These are phyloP conservation scores for Westerdykella aurantiaca DNA, from an alignment of 2,329 filamentous ascomycete genomes.

Conservation along the genomic window DNA sequence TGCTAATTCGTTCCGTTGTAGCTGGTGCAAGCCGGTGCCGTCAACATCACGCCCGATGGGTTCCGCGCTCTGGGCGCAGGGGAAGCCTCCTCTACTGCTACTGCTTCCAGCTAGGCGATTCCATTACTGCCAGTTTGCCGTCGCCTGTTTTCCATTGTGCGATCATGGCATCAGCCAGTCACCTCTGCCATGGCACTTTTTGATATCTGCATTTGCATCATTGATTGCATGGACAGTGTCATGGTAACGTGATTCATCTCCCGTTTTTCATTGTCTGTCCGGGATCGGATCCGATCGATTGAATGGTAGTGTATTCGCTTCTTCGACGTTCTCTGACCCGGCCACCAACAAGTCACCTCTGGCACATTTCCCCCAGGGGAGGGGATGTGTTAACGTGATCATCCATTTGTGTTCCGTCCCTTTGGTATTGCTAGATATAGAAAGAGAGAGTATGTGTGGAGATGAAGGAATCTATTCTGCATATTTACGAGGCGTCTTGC, in stretches of 20 bases:
- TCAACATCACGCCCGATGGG: conserved; percentile 76
- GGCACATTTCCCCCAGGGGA: conserved; percentile 13
- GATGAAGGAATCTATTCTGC: too few species aligned
- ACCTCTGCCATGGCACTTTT: conserved; percentile 25
- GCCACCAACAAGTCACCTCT: conserved; percentile 30
- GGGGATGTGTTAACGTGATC: conserved; percentile 35
- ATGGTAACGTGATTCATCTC: conserved; percentile 32
- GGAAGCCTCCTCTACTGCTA: background rate
- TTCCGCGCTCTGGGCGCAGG: conserved; percentile 56
- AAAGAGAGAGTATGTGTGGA: too few species aligned
- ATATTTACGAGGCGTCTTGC: too few species aligned
- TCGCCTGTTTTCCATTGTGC: conserved; percentile 6
- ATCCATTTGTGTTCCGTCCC: conserved; percentile 1
- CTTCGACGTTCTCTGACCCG: conserved; percentile 20
- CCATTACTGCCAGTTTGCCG: conserved; percentile 6
- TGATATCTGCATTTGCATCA: background rate
- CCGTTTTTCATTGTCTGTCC: conserved; percentile 2
- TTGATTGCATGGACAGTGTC: conserved; percentile 2
- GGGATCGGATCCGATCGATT: conserved; percentile 2
- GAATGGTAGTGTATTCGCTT: conserved; percentile 14
- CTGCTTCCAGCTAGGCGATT: background rate
- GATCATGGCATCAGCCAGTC: conserved; percentile 15
- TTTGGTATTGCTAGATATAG: too few species aligned
- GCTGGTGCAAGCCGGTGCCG: conserved; percentile 89
- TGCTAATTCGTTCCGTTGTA: conserved; percentile 14